A percentile compares a stretch with the other conserved stretches of the same genome.
Evolutionary conservation across 2,329 filamentous ascomycete species (phyloP).

Genomic region (Boeremia exigua): DNA sequence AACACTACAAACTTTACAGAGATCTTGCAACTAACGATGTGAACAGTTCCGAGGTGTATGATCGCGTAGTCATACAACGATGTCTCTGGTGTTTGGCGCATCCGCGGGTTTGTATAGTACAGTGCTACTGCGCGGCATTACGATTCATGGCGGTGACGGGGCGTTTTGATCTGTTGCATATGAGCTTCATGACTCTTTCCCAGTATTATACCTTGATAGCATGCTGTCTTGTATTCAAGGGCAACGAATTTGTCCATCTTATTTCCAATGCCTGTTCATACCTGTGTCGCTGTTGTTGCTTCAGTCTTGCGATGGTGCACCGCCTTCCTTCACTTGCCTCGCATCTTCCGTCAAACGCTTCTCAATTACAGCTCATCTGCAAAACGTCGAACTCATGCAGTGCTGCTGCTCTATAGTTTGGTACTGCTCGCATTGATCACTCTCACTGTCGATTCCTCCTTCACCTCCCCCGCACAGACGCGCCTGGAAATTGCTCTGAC

Average conservation of each 20-base stretch:
- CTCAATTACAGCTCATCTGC: too few relatives aligned
- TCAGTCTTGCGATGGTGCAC: background rate
- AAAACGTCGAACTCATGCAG: too few relatives aligned
- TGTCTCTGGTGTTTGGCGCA: constrained; percentile 8
- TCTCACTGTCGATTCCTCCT: constrained; percentile 1
- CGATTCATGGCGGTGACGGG: constrained; percentile 5
- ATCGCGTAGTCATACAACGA: constrained; percentile 12
- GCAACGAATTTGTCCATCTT: background rate
- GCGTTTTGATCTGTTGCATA: constrained; percentile 10
- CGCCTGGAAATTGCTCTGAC: background rate
- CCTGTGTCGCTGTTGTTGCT: background rate
- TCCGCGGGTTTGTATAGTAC: constrained; percentile 10
- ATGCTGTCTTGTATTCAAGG: constrained; percentile 6
- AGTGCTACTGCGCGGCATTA: background rate
- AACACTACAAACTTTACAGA: background rate
- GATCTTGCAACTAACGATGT: constrained; percentile 32
- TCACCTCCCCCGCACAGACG: constrained; percentile 10
- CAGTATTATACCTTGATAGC: constrained; percentile 19
- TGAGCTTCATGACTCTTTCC: constrained; percentile 16
- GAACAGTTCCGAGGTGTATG: constrained; percentile 60
- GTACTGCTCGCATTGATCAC: background rate
- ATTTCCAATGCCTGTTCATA: background rate
- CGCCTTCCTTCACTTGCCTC: background rate
- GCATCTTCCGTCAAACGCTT: too few relatives aligned
- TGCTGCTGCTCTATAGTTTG: too few relatives aligned